A percentile compares a stretch with the other conserved stretches of the same genome.
phyloP scores from a whole-genome alignment of 1,284 basidiomycete species.

The Schizopora paradoxa region DNA sequence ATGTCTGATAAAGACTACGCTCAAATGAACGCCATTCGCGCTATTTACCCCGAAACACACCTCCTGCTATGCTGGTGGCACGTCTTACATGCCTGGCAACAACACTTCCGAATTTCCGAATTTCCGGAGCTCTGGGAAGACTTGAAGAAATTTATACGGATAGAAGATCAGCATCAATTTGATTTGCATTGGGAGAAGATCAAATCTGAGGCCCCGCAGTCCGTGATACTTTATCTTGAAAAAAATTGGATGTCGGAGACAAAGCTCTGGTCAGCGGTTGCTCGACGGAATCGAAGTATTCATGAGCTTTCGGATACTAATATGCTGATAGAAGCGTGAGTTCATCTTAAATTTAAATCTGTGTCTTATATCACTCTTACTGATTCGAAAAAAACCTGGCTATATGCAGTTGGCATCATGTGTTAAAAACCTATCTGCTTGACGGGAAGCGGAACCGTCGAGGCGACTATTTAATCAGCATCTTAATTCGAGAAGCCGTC shows the following conservation, averaged over 20 bases:
- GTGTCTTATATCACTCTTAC: too few relatives aligned
- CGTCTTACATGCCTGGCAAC: conserved; percentile 23
- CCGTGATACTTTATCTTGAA: conserved; percentile 14
- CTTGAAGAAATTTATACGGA: conserved; percentile 17
- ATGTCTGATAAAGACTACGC: conserved; percentile 21
- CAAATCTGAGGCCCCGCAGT: conserved; percentile 8
- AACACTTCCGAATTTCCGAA: conserved; percentile 16
- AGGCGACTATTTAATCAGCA: conserved; percentile 18
- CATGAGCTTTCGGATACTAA: conserved; percentile 21
- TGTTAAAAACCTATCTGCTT: conserved; percentile 24
- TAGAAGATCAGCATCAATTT: conserved; percentile 18
- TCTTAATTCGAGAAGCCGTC: conserved; percentile 15
- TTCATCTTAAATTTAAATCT: too few relatives aligned
- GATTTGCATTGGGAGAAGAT: conserved; percentile 14
- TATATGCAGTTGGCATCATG: conserved; percentile 27
- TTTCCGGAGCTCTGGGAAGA: conserved; percentile 19
- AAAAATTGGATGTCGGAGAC: conserved; percentile 15
- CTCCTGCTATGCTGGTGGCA: conserved; percentile 23
- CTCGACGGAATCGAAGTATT: conserved; percentile 18
- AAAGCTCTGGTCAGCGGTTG: conserved; percentile 23
- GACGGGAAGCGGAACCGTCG: conserved; percentile 24
- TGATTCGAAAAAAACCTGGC: too few relatives aligned
- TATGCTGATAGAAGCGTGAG: conserved; percentile 26
- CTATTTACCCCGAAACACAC: conserved; percentile 4
- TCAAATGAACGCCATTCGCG: conserved; percentile 18